Evolutionary conservation across 495 filamentous ascomycete genomes (phyloP).

Genomic region (Xylaria venustula): DNA sequence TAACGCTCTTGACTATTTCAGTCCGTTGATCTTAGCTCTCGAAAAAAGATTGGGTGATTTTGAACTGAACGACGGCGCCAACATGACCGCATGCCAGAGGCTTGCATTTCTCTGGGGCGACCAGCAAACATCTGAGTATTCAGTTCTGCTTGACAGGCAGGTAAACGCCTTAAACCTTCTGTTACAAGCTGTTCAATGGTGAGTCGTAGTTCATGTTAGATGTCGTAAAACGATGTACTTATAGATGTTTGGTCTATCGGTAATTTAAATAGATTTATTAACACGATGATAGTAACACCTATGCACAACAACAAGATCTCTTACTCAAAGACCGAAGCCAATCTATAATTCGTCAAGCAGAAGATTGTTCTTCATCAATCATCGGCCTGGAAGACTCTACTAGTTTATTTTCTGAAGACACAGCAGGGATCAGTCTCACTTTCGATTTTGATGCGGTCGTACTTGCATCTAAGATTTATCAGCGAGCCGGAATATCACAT

Average conservation of each 20-base stretch:
- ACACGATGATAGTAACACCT: background rate
- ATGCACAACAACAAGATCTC: conserved; percentile 5
- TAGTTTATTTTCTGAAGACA: conserved; percentile 6
- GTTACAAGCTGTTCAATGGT: conserved; percentile 17
- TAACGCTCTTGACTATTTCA: background rate
- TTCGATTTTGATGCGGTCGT: conserved; percentile 12
- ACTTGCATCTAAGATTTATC: conserved; percentile 4
- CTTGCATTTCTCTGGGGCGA: conserved; percentile 12
- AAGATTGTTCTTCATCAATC: conserved; percentile 1
- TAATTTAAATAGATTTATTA: background rate
- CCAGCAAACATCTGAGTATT: conserved; percentile 3
- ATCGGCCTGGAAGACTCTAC: background rate
- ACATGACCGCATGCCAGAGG: background rate
- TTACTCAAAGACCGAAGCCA: conserved; percentile 3
- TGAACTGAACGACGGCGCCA: background rate
- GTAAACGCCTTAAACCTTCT: conserved; percentile 16
- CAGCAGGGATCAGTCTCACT: background rate
- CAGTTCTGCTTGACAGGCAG: conserved; percentile 7
- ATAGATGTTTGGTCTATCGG: too few species aligned
- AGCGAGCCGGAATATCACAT: background rate
- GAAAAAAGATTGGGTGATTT: background rate
- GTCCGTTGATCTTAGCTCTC: background rate
- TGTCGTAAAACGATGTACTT: too few species aligned
- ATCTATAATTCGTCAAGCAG: background rate
- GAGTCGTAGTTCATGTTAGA: too few species aligned